These are phyloP conservation scores for Phytopythium mirpurense DNA, from an alignment of 352 stramenopile species.

Conservation along the genomic window DNA sequence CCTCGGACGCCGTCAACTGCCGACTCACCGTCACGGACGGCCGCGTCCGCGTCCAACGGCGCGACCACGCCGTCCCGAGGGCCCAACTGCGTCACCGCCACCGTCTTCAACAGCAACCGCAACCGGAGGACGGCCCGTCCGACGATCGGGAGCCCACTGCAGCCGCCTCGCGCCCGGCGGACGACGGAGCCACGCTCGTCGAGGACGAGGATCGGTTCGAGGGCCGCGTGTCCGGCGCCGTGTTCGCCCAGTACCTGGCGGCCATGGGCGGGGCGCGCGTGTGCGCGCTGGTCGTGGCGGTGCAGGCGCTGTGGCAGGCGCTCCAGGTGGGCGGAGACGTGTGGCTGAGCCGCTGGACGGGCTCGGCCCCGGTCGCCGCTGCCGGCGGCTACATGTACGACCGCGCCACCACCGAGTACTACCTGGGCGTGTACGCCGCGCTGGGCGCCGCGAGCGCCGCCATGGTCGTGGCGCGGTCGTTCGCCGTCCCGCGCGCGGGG, in stretches of 20 bases:
- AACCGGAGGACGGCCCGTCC: not conserved
- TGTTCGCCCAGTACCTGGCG: slow-evolving; percentile 36
- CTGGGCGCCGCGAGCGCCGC: slow-evolving; percentile 16
- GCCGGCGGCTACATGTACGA: too few relatives aligned
- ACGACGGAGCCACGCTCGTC: slow-evolving; percentile 12
- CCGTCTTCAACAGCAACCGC: not conserved
- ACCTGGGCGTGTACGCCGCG: slow-evolving; percentile 33
- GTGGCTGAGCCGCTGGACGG: slow-evolving; percentile 35
- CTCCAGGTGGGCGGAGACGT: slow-evolving; percentile 26
- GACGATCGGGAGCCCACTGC: not conserved
- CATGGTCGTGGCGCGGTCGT: slow-evolving; percentile 29
- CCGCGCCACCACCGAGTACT: slow-evolving; percentile 14
- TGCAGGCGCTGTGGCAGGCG: slow-evolving; percentile 23
- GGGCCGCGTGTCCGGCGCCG: slow-evolving; percentile 25
- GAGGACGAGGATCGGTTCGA: slow-evolving; percentile 31
- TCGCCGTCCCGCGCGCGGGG: slow-evolving; percentile 28
- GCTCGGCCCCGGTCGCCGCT: too few relatives aligned
- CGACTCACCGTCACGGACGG: not conserved
- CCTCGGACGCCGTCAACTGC: slow-evolving; percentile 11
- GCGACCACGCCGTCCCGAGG: too few relatives aligned
- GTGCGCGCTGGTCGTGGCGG: slow-evolving; percentile 6
- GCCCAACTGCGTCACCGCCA: too few relatives aligned
- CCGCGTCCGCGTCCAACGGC: too few relatives aligned
- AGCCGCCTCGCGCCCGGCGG: not conserved
- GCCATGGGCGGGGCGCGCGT: slow-evolving; percentile 25